Percentiles rank a stretch among this genome's conserved stretches.
Conservation (phyloP, 345 rosid genomes). For the Citrus australasica region DNA sequence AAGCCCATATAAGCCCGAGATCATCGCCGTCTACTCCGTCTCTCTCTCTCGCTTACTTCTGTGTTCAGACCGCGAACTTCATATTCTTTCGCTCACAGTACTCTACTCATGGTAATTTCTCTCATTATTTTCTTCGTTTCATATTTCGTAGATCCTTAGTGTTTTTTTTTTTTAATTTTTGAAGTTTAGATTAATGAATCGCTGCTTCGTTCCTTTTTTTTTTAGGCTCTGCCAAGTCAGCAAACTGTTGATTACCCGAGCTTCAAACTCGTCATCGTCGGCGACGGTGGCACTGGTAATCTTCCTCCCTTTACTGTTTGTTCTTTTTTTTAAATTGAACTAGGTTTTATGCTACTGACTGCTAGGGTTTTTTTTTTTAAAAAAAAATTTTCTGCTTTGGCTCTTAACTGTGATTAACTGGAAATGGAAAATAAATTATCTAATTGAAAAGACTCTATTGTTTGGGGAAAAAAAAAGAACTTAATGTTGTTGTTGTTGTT, state of each 20-base stretch:
- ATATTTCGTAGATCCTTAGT: neutral
- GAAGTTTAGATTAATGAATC: neutral
- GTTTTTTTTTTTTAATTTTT: neutral
- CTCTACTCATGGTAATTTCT: slow-evolving; percentile 13
- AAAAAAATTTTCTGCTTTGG: neutral
- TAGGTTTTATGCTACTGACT: neutral
- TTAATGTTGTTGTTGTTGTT: neutral
- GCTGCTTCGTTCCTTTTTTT: neutral
- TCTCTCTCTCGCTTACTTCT: slow-evolving; percentile 8
- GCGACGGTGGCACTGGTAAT: slow-evolving; percentile 91
- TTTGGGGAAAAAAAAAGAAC: neutral
- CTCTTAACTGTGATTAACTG: neutral
- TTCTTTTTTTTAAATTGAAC: neutral
- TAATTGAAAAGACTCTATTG: neutral
- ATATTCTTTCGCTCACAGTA: neutral
- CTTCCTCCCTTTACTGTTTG: neutral
- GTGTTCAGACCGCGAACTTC: slow-evolving; percentile 4
- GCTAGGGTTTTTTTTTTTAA: neutral
- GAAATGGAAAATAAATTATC: neutral
- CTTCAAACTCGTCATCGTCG: slow-evolving; percentile 95
- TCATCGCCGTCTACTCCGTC: slow-evolving; percentile 9
- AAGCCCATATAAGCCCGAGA: neutral
- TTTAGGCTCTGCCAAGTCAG: slow-evolving; percentile 74
- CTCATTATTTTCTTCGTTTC: neutral
- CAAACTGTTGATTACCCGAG: slow-evolving; percentile 65